Conservation (phyloP, 352 stramenopile genomes). For the Phytophthora uliginosa region DNA sequence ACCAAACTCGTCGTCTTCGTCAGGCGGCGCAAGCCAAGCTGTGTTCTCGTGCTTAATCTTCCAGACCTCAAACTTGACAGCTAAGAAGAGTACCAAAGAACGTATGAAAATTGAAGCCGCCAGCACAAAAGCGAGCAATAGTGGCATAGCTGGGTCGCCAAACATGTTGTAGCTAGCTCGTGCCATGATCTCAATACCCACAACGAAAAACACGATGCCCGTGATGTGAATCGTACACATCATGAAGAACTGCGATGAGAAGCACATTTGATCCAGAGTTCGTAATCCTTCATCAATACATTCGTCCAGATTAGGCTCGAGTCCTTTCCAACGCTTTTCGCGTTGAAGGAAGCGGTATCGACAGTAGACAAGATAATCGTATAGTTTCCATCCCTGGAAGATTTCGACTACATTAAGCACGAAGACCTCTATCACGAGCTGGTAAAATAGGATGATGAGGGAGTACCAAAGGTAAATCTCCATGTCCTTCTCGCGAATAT, state of each 20-base stretch:
- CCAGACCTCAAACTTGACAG: constrained; percentile 94
- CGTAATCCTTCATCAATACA: constrained; percentile 97
- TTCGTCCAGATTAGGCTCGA: constrained; percentile 97
- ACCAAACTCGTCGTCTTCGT: constrained; percentile 95
- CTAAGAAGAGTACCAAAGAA: constrained; percentile 83
- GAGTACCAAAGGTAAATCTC: constrained; percentile 98
- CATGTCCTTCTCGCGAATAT: constrained; percentile 98
- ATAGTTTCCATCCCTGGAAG: constrained; percentile 98
- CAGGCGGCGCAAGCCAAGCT: constrained; percentile 91
- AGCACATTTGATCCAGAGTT: constrained; percentile 98
- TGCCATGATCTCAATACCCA: constrained; percentile 97
- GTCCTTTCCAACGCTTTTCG: constrained; percentile 97
- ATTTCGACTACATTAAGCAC: constrained; percentile 97
- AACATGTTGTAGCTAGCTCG: constrained; percentile 97
- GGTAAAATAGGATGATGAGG: constrained; percentile 96
- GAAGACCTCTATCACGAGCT: constrained; percentile 96
- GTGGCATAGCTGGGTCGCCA: constrained; percentile 92
- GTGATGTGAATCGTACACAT: constrained; percentile 96
- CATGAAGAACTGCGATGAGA: constrained; percentile 98
- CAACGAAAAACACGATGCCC: constrained; percentile 96
- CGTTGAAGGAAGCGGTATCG: constrained; percentile 97
- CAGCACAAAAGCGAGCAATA: constrained; percentile 86
- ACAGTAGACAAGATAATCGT: constrained; percentile 98
- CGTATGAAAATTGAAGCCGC: constrained; percentile 69
- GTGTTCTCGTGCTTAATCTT: constrained; percentile 98